Base-by-base conservation (phyloP, 2,329 filamentous ascomycete genomes). In the Drechslerella stenobrocha region DNA sequence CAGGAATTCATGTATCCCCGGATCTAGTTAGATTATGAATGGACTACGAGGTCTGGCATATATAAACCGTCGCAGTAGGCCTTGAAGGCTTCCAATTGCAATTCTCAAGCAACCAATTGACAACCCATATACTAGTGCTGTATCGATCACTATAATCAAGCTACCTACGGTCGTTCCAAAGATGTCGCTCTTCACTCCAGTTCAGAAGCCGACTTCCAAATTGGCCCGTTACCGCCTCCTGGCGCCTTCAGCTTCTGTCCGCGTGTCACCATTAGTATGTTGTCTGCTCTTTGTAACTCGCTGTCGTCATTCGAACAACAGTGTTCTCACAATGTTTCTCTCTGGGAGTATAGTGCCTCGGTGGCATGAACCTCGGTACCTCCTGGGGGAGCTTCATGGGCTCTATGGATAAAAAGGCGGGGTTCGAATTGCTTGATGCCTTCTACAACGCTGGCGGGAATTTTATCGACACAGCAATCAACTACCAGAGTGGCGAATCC, bases 401-500 rank as follows among this genome's bases (percentile, higher is more conserved):
- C 28, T 80, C 80, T 34, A 88, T 86, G 75, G 80, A 82, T 74
- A 83, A 88, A 73, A 78, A 82, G 50, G 80, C 80, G 1, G 79
- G 82, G 1, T 85, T 87, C 70, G 77, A 79, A 18, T 83, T 89
- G 23, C 79, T 89, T 6, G 86, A 89, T 73, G 83, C 81, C 73
- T 89, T 83, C 76, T 83, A 81, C 64, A 80, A 81, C 3, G 80
- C 84, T 0, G 84, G 84, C 2, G 87, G 87, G 22, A 89, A 89
- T 76, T 89, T 89, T 75, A 85, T 89, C 73, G 87, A 89, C 74
- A 88, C 85, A 0, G 73, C 85, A 63, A 87, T 84, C 77, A 85
- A 85, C 75, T 89, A 89, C 76, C 85, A 87, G 71, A 77, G 79
- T 63, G 80, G 87, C 74, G 76, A 85, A 72, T 83, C 82, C 0